phyloP scores from a whole-genome alignment of 495 filamentous ascomycete species.

The Penicilliopsis zonata region DNA sequence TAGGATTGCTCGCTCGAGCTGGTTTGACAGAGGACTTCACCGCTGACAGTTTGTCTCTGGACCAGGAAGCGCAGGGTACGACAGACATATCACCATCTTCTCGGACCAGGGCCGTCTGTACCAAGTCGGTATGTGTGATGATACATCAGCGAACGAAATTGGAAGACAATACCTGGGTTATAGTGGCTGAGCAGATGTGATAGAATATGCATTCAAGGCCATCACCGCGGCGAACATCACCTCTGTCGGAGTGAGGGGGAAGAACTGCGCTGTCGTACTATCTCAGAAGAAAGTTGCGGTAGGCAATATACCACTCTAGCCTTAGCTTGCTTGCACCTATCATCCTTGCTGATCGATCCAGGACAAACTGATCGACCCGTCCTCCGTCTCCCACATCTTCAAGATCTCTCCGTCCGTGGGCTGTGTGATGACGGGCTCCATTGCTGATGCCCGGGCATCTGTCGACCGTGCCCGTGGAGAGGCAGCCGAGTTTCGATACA shows the following conservation, averaged over 20 bases:
- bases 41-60: slow-evolving; percentile 20
- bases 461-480: slow-evolving; percentile 87
- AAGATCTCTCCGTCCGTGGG: slow-evolving; percentile 91
- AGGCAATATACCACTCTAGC: slow-evolving; percentile 28
- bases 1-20: slow-evolving; percentile 10
- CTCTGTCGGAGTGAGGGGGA: slow-evolving; percentile 88
- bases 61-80: slow-evolving; percentile 88
- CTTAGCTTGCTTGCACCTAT: neutral
- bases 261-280: slow-evolving; percentile 90
- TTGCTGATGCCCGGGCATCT: slow-evolving; percentile 88
- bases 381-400: slow-evolving; percentile 96
- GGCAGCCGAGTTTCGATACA: slow-evolving; percentile 96
- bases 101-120: slow-evolving; percentile 96
- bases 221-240: slow-evolving; percentile 99
- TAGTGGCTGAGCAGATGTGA: no score
- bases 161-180: neutral
- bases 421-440: slow-evolving; percentile 97
- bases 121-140: slow-evolving; percentile 87
- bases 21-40: slow-evolving; percentile 22
- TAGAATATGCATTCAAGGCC: slow-evolving; percentile 99
- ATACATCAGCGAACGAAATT: neutral
- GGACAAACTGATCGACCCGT: slow-evolving; percentile 98
- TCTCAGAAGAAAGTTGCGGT: slow-evolving; percentile 99
- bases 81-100: slow-evolving; percentile 99
- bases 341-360: slow-evolving; percentile 22